These are phyloP conservation scores for Clathrospora elynae DNA, from an alignment of 2,329 filamentous ascomycete species.

Conservation along the genomic window DNA sequence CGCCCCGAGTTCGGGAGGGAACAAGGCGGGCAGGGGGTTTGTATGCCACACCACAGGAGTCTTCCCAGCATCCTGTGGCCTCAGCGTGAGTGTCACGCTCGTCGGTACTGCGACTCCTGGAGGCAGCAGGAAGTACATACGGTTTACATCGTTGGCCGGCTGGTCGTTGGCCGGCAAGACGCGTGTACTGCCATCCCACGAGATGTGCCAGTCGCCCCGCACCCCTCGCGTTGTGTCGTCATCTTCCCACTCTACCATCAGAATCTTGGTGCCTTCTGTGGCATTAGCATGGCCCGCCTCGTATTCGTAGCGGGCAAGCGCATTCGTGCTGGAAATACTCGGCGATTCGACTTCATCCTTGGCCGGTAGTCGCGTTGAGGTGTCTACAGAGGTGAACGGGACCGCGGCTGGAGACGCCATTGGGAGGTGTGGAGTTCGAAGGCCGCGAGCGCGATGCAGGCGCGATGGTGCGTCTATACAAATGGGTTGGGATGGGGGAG, in stretches of 20 bases:
- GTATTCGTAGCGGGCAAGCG: slow-evolving; percentile 87
- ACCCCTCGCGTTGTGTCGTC: slow-evolving; percentile 56
- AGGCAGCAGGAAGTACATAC: slow-evolving; percentile 81
- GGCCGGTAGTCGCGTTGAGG: slow-evolving; percentile 35
- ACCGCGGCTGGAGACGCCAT: slow-evolving; percentile 45
- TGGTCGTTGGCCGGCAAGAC: slow-evolving; percentile 70
- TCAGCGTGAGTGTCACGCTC: slow-evolving; percentile 68
- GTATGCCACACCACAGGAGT: slow-evolving; percentile 61
- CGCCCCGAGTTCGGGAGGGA: slow-evolving; percentile 73
- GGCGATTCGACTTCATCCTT: slow-evolving; percentile 54
- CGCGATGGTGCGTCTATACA: slow-evolving; percentile 35
- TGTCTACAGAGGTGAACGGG: slow-evolving; percentile 52
- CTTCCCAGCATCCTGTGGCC: slow-evolving; percentile 53
- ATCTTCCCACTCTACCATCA: slow-evolving; percentile 91
- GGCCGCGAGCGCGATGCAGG: slow-evolving; percentile 34
- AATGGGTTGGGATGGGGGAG: slow-evolving; percentile 41
- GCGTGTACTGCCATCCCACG: slow-evolving; percentile 80
- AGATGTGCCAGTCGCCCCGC: slow-evolving; percentile 72
- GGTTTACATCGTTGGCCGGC: slow-evolving; percentile 57
- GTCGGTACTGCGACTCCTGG: slow-evolving; percentile 73
- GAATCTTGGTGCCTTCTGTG: slow-evolving; percentile 79
- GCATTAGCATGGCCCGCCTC: slow-evolving; percentile 71
- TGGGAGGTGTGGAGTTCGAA: slow-evolving; percentile 29
- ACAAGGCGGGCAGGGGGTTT: slow-evolving; percentile 85
- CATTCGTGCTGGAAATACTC: slow-evolving; percentile 58